Base-by-base conservation (phyloP, 192 early-diverging fungal genomes). In the Coemansia sp. region DNA sequence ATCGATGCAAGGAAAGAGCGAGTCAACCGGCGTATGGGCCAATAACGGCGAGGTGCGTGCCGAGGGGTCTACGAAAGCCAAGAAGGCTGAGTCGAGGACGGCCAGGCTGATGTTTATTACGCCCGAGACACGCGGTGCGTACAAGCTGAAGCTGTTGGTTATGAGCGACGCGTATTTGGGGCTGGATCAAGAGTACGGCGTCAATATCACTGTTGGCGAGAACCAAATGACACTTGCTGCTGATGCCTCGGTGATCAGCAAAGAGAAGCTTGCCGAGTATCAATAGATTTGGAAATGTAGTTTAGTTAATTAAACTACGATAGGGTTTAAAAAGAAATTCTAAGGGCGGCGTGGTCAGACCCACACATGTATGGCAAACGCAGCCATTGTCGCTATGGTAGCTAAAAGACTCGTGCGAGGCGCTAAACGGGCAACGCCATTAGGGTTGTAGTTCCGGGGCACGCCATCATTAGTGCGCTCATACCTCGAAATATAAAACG, bases 161-260 rank as follows among this genome's bases (percentile, higher is more conserved):
- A 84, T 87, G 35, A 89, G 87, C 66, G 94, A 96, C 71, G 92
- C 87, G 0, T 94, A 96, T 68, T 29, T 91, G 59, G 90, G 90
- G 1, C 75, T 91, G 21, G 91, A 92, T 59, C 85, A 89, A 71
- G 80, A 84, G 16, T 57, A 83, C 11, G 69, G 78, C 4, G 65
- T 91, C 1, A 58, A 65, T 16, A 72, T 76, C 8, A 66, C 58
- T 0, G 77, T 83, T 54, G 77, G 61, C 37, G 56, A 59, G 16
- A 22, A 27, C 43, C 71, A 74, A 22, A 79, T 79, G 76, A 37
- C 53, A 25, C 26, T 79, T 21, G 16, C 31, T 0, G 27, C 6
- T 4, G 62, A 68, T 39, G 50, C 65, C 27, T 54, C 69, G 9
- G 68, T 47, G 22, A 66, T 79, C 38, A 73, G 63, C 64, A 79